Conservation (phyloP, 1,284 basidiomycete genomes). For the Ceraceosorus bombacis region DNA sequence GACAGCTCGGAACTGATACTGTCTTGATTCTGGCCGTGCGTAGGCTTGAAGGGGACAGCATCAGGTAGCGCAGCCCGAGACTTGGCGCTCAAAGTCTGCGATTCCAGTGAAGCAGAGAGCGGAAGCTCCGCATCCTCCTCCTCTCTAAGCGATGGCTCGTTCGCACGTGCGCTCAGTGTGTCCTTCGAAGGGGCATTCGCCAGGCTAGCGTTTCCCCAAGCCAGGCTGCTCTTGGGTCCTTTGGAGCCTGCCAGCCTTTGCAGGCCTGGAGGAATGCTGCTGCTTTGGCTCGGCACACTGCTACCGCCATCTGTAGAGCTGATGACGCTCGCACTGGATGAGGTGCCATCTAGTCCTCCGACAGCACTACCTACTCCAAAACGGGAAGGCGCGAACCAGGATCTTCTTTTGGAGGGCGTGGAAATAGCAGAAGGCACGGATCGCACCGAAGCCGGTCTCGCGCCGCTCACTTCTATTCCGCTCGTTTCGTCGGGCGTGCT, state of each 20-base stretch:
- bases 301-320: no score
- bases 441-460: not conserved
- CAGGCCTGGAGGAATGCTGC: no score
- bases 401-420: slow-evolving; percentile 7
- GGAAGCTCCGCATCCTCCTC: no score
- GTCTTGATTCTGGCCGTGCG: slow-evolving; percentile 10
- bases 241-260: no score
- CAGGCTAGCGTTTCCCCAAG: slow-evolving; percentile 36
- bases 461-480: not conserved
- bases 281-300: no score
- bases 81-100: not conserved
- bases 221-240: slow-evolving; percentile 32
- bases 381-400: slow-evolving; percentile 6
- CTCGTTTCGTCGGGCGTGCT: not conserved
- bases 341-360: no score
- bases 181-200: not conserved
- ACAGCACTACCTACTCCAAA: no score
- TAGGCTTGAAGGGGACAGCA: not conserved
- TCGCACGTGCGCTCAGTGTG: no score
- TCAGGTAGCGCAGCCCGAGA: not conserved
- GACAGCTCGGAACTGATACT: slow-evolving; percentile 14
- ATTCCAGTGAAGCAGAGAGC: no score
- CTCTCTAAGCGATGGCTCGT: no score
- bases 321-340: no score
- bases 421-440: not conserved